Conservation (phyloP, 371 early-diverging fungal genomes). For the Smittium culicis region DNA sequence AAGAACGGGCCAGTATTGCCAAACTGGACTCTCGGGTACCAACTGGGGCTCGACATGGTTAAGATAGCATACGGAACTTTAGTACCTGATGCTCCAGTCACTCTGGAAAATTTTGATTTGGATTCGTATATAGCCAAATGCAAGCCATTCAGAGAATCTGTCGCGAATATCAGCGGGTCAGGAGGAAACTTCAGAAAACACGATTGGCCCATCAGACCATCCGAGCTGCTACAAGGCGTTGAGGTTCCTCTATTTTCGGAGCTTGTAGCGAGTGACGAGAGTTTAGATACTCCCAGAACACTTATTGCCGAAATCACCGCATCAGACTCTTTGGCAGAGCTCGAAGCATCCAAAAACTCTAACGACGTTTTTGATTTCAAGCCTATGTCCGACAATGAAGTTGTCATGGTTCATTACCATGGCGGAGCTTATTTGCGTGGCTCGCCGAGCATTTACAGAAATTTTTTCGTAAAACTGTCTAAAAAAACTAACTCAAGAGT, state of each 20-base stretch:
- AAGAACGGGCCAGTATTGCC: background rate
- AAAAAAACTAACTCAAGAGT: conserved; percentile 8
- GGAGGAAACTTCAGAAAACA: background rate
- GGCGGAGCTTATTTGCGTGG: conserved; percentile 24
- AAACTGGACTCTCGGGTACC: conserved; percentile 1
- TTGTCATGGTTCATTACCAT: conserved; percentile 19
- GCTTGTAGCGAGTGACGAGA: background rate
- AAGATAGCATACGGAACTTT: background rate
- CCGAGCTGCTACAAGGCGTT: background rate
- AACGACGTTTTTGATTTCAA: conserved; percentile 3
- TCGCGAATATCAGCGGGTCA: background rate
- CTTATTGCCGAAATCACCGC: conserved; percentile 2
- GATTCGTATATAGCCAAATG: background rate
- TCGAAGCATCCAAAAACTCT: background rate
- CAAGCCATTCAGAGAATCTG: background rate
- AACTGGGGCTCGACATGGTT: background rate
- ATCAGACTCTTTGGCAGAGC: background rate
- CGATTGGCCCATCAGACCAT: background rate
- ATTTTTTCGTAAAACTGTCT: conserved; percentile 9
- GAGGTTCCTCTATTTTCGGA: background rate
- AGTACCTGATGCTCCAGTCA: background rate
- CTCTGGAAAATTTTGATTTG: background rate
- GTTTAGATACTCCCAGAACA: background rate
- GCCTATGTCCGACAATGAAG: conserved; percentile 14
- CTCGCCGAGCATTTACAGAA: conserved; percentile 16